A percentile compares a stretch with the other conserved stretches of the same genome.
Evolutionary conservation across 2,329 filamentous ascomycete genomes (phyloP).

Genomic region (Paraconiothyrium brasiliense): DNA sequence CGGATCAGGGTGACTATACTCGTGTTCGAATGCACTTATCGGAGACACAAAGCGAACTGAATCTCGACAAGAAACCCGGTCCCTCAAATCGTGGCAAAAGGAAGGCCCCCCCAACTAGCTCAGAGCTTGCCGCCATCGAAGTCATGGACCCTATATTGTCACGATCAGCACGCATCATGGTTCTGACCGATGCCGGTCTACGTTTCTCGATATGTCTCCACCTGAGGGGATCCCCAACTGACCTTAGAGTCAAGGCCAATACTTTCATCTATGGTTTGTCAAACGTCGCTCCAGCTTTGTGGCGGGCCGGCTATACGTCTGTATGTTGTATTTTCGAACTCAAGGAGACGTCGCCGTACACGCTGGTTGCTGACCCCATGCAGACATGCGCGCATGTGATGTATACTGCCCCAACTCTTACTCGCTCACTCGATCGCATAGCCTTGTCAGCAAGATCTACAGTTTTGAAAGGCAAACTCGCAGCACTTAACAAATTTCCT

Average conservation of each 20-base stretch:
- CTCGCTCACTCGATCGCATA: constrained; percentile 41
- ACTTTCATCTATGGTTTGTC: constrained; percentile 47
- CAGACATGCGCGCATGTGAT: constrained; percentile 46
- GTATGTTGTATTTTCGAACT: constrained; percentile 27
- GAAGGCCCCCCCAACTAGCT: neutral
- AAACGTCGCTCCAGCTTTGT: constrained; percentile 52
- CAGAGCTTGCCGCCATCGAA: neutral
- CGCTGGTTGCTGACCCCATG: constrained; percentile 17
- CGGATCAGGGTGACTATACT: neutral
- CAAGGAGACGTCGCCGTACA: constrained; percentile 4
- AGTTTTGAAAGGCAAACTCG: constrained; percentile 29
- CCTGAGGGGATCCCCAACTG: constrained; percentile 28
- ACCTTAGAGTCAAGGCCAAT: constrained; percentile 43
- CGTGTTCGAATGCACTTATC: neutral
- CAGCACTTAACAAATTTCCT: constrained; percentile 8
- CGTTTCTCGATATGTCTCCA: constrained; percentile 46
- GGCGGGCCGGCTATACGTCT: constrained; percentile 48
- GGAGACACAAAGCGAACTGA: neutral
- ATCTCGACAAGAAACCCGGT: neutral
- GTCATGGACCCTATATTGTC: neutral
- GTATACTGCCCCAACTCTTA: constrained; percentile 51
- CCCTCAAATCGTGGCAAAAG: neutral
- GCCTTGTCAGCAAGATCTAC: constrained; percentile 20
- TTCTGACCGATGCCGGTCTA: constrained; percentile 48
- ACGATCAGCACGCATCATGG: constrained; percentile 20